These are phyloP conservation scores for Xylaria longipes DNA, from an alignment of 495 filamentous ascomycete genomes.

Conservation along the genomic window DNA sequence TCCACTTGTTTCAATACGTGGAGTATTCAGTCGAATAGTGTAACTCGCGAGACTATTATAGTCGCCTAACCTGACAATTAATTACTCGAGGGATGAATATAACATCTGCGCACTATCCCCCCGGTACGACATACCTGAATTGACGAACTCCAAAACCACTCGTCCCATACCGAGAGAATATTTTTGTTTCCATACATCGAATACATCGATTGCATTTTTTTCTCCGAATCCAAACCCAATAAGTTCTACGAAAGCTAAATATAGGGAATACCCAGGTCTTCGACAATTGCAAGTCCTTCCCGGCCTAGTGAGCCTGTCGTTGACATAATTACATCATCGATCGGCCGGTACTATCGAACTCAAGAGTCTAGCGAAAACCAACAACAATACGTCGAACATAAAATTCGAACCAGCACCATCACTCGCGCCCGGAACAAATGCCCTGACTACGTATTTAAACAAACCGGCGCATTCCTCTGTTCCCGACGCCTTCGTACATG, in stretches of 20 bases:
- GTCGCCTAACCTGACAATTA: not conserved
- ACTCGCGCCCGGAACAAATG: not conserved
- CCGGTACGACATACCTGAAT: not conserved
- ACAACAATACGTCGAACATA: not conserved
- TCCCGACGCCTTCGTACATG: not conserved
- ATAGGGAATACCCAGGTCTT: not conserved
- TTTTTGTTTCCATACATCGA: not conserved
- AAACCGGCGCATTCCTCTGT: not conserved
- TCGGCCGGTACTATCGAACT: not conserved
- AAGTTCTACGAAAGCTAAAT: not conserved
- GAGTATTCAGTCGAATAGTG: not conserved
- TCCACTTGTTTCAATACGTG: not conserved
- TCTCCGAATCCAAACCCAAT: not conserved
- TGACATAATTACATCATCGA: slow-evolving; percentile 23
- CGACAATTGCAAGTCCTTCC: not conserved
- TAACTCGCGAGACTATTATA: not conserved
- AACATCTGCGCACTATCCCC: not conserved
- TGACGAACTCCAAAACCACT: not conserved
- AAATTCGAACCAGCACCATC: too few species aligned
- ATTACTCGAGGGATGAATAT: not conserved
- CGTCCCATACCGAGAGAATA: not conserved
- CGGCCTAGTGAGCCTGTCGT: not conserved
- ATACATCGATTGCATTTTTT: not conserved
- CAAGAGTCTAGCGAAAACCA: not conserved
- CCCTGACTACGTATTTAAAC: not conserved